Evolutionary conservation across 805 yeast species (phyloP), one percentile per base, ranked within the genome.

Genomic region (Wickerhamomyces bovis): DNA sequence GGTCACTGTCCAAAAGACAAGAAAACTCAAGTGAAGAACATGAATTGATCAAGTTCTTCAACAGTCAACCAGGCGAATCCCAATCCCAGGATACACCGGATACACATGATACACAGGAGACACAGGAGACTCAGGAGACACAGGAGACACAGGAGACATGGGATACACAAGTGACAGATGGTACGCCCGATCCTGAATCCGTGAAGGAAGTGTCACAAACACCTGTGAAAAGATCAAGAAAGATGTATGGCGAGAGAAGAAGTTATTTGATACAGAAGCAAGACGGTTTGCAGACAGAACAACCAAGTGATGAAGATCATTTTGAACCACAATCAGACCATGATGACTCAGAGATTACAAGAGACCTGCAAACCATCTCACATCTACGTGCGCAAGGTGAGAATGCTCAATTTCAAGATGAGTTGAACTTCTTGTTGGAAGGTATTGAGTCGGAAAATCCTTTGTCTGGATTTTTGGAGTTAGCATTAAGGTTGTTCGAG

Each of bases 371-470:
- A 39, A 59, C 59, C 10, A 48, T 61, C n/a, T 31, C 58, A 6
- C 62, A 62, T 33, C 55, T 69, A 19, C 57, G 63, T 38, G 60
- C 62, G 2, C 60, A 63, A 46, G 77, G 77, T 3, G 59, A 60
- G 21, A 56, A 57, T 15, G 48, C 65, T 2, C 64, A 66, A 44
- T 63, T 53, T 41, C 55, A 55, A 39, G 71, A 69, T 43, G 72
- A 70, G 28, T 48, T 65, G 30, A 67, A 60, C n/a, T 69, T 67
- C 44, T 43, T 69, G 6, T 31, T 61, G 2, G 62, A 57, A 12
- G 60, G 57, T 1, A 45, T 55, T 12, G 43, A 58, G 1, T 41
- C 56, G 1, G 45, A 46, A 7, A 54, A 50, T 4, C 47, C 61
- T 21, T 41, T 52, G 3, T 39, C 50, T 4, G 38, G 48, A 0